These are phyloP conservation scores for Paramecium caudatum DNA, from an alignment of 73 alveolate genomes.

Conservation along the genomic window DNA sequence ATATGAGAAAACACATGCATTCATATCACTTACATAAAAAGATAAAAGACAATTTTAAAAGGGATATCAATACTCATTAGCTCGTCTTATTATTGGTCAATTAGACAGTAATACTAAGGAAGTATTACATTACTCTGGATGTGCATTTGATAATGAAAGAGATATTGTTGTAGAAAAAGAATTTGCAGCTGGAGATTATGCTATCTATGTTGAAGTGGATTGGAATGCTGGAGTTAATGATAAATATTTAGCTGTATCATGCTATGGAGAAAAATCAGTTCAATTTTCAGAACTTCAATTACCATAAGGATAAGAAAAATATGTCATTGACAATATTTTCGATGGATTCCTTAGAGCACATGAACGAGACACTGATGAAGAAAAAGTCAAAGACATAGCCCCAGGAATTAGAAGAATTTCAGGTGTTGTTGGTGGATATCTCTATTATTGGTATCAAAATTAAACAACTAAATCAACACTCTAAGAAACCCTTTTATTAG, in stretches of 20 bases:
- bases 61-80: constrained; percentile 83
- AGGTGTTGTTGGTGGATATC: constrained; percentile 70
- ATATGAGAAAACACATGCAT: constrained; percentile 73
- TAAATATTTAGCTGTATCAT: constrained; percentile 67
- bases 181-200: constrained; percentile 90
- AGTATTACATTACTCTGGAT: constrained; percentile 84
- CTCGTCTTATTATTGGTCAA: constrained; percentile 70
- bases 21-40: constrained; percentile 81
- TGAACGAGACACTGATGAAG: constrained; percentile 62
- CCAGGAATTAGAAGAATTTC: constrained; percentile 58
- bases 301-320: constrained; percentile 7
- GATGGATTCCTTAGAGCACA: constrained; percentile 72
- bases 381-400: constrained; percentile 53
- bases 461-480: constrained; percentile 20
- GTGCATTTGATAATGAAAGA: constrained; percentile 90
- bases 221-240: constrained; percentile 77
- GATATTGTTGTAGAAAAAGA: constrained; percentile 87
- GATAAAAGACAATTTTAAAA: constrained; percentile 81
- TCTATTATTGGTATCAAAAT: constrained; percentile 71
- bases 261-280: constrained; percentile 66
- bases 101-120: constrained; percentile 76
- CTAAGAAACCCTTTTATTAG: constrained; percentile 26
- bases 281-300: constrained; percentile 63
- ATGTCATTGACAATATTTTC: not conserved
- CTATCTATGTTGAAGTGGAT: constrained; percentile 89